Evolutionary conservation across 139 green algal genomes (phyloP), one percentile per base, ranked within the genome.

Genomic region (Diplosphaera chodatii): DNA sequence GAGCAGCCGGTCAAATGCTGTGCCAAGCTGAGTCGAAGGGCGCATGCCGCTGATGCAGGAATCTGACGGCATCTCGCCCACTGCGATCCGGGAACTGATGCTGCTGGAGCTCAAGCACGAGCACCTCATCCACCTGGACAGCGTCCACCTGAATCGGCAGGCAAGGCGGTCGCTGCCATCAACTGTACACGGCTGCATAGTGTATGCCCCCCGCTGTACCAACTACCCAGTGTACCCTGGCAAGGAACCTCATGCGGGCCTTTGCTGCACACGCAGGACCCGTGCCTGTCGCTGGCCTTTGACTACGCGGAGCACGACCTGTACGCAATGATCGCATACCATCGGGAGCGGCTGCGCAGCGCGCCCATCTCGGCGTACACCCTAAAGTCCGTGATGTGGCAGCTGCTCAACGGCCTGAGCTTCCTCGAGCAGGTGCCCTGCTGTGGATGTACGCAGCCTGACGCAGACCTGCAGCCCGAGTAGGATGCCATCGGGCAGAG

Each of bases 231-330:
- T n/a, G n/a, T n/a, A n/a, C n/a, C n/a, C n/a, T n/a, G n/a, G 37
- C 37, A 48, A 48, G 37, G 13, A 25, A 3, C 48, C 3, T 16
- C 10, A 59, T 25, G 10, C 8, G 22, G 48, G 16, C 18, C 48
- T 59, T 27, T 59, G 48, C 56, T 65, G 62, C 55, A 31, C 10
- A 59, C 23, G 64, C 34, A 77, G 27, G 84, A 91, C 64, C 72
- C 82, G 20, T 79, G 67, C 37, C 70, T 94, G 33, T 89, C 77
- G 67, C 83, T 94, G 37, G 87, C 84, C 0, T 94, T 92, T 75
- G 85, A 91, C n/a, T 91, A 91, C 28, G 87, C 86, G 16, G 85
- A 92, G 31, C 84, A 89, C 67, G 89, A 94, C 74, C 66, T 94
- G 76, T 91, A 91, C 72, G 86, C 92, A 62, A 88, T 94, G 75